These are phyloP conservation scores for Pyricularia sp. DNA, from an alignment of 2,329 filamentous ascomycete species.

Conservation along the genomic window DNA sequence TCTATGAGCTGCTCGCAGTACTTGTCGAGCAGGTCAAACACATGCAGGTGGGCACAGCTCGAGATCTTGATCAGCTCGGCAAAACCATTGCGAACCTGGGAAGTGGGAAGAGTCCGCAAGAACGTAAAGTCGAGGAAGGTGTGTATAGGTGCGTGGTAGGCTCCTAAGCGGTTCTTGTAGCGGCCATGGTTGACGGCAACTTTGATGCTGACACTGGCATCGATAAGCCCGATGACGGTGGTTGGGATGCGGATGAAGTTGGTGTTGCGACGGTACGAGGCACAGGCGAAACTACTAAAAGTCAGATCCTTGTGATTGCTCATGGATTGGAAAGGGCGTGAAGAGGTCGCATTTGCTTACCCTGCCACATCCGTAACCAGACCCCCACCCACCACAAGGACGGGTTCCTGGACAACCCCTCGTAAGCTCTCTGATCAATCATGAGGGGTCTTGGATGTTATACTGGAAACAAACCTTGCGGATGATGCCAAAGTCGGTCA, in stretches of 20 bases:
- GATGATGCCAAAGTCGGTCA: slow-evolving; percentile 60
- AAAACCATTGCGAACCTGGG: slow-evolving; percentile 61
- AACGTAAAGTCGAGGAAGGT: slow-evolving; percentile 65
- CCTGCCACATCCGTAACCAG: slow-evolving; percentile 63
- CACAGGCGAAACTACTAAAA: slow-evolving; percentile 48
- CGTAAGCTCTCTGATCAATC: neutral
- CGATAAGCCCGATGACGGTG: slow-evolving; percentile 62
- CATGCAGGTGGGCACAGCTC: slow-evolving; percentile 51
- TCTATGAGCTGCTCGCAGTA: slow-evolving; percentile 56
- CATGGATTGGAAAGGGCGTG: neutral
- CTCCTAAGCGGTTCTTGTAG: slow-evolving; percentile 63
- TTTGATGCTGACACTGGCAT: slow-evolving; percentile 64
- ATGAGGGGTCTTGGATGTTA: slow-evolving; percentile 4
- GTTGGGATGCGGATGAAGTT: slow-evolving; percentile 64
- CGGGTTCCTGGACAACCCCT: slow-evolving; percentile 35
- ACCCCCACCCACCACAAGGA: slow-evolving; percentile 54
- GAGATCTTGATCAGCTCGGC: slow-evolving; percentile 68
- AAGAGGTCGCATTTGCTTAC: slow-evolving; percentile 27
- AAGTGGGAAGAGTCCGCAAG: slow-evolving; percentile 51
- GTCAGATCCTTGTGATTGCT: slow-evolving; percentile 16
- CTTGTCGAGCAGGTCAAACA: slow-evolving; percentile 54
- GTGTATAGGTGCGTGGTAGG: slow-evolving; percentile 58
- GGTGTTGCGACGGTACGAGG: slow-evolving; percentile 57
- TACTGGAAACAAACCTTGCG: slow-evolving; percentile 32
- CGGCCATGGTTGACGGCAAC: slow-evolving; percentile 67